Conservation (phyloP, 176 grass and related monocot genomes). For the Aegilops umbellulata region DNA sequence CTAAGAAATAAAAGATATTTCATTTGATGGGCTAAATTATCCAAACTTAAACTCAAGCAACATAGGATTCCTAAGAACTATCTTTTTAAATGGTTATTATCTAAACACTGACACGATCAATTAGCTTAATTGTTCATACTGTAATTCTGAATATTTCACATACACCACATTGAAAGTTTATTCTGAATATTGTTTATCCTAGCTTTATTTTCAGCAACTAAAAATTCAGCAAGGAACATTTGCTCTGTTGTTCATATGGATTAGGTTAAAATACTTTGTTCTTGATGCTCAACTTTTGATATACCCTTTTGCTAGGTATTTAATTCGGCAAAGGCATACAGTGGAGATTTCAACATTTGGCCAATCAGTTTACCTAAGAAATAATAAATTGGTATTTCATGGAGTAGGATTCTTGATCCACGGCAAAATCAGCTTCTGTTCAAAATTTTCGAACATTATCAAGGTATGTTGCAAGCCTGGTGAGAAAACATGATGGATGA, state of each 20-base stretch:
- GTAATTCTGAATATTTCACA: neutral
- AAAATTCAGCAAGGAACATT: neutral
- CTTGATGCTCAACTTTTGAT: conserved; percentile 32
- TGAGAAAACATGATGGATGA: neutral
- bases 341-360: conserved; percentile 34
- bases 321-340: conserved; percentile 49
- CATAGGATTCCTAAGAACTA: conserved; percentile 16
- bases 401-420: conserved; percentile 71
- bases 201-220: conserved; percentile 11
- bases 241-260: neutral
- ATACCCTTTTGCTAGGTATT: conserved; percentile 62
- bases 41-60: conserved; percentile 12
- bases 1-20: neutral
- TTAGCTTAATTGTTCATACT: neutral
- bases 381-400: conserved; percentile 57
- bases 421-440: conserved; percentile 72
- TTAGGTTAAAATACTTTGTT: neutral
- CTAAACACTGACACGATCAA: neutral
- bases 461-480: conserved; percentile 52
- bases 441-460: conserved; percentile 77
- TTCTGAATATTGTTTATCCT: conserved; percentile 3
- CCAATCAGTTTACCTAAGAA: conserved; percentile 38
- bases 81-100: neutral
- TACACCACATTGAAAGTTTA: neutral
- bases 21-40: conserved; percentile 6